Evolutionary conservation across 495 filamentous ascomycete genomes (phyloP).

Genomic region (Daldinia vernicosa): DNA sequence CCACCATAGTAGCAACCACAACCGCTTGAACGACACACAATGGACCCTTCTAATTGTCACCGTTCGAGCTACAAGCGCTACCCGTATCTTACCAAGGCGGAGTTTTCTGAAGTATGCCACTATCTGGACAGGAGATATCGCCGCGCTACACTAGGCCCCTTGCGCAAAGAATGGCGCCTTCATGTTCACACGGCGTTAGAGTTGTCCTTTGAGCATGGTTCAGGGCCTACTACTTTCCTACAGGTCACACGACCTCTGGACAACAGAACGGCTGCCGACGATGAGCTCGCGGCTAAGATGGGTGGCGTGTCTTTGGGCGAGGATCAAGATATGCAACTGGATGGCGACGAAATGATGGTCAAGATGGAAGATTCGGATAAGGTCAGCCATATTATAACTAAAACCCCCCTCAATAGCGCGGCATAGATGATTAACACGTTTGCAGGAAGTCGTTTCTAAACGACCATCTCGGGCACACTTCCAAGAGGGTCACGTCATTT

Average conservation of each 20-base stretch:
- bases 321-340: slow-evolving; percentile 14
- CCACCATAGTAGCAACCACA: not conserved
- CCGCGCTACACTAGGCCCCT: slow-evolving; percentile 58
- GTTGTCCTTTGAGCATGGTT: slow-evolving; percentile 41
- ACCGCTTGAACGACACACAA: not conserved
- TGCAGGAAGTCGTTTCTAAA: slow-evolving; percentile 38
- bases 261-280: slow-evolving; percentile 49
- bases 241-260: slow-evolving; percentile 59
- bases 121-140: slow-evolving; percentile 64
- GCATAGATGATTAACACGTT: slow-evolving; percentile 52
- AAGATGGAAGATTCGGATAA: slow-evolving; percentile 60
- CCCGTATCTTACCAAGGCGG: slow-evolving; percentile 66
- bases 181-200: slow-evolving; percentile 50
- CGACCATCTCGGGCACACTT: slow-evolving; percentile 48
- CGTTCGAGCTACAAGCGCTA: slow-evolving; percentile 50
- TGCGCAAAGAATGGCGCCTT: slow-evolving; percentile 54
- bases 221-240: slow-evolving; percentile 54
- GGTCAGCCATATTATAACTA: slow-evolving; percentile 39
- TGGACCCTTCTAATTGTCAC: slow-evolving; percentile 19
- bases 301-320: slow-evolving; percentile 48
- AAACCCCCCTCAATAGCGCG: slow-evolving; percentile 40
- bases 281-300: slow-evolving; percentile 53
- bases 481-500: slow-evolving; percentile 65
- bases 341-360: slow-evolving; percentile 48
- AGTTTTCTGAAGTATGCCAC: slow-evolving; percentile 70